Evolutionary conservation across 208 protist species (phyloP).

Genomic region (Histomonas meleagridis): DNA sequence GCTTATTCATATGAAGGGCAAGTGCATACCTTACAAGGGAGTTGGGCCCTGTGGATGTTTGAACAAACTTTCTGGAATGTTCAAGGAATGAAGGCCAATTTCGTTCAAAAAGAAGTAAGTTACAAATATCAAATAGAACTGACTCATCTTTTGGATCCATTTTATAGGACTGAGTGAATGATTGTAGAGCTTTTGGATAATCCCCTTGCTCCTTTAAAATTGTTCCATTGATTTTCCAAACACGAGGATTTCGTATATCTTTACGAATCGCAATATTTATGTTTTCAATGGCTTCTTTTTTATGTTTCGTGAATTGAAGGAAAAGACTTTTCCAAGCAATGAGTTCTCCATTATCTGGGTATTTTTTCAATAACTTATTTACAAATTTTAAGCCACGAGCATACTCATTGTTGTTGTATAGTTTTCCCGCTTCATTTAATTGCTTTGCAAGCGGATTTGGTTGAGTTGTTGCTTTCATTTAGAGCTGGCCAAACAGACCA

Average conservation of each 20-base stretch:
- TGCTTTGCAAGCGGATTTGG: too few relatives aligned
- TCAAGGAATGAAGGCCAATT: not conserved
- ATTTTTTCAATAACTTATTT: not conserved
- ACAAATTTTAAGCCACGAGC: not conserved
- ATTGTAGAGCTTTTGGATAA: slow-evolving; percentile 5
- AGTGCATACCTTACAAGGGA: not conserved
- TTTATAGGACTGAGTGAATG: not conserved
- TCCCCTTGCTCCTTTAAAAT: not conserved
- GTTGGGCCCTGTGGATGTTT: too few relatives aligned
- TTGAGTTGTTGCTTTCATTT: too few relatives aligned
- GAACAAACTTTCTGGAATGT: not conserved
- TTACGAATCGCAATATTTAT: not conserved
- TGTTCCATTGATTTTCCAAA: slow-evolving; percentile 13
- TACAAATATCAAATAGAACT: not conserved
- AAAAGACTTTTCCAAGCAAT: not conserved
- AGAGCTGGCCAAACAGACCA: too few relatives aligned
- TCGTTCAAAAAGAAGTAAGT: not conserved
- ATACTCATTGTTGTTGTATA: too few relatives aligned
- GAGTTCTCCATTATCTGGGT: not conserved
- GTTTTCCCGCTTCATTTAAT: too few relatives aligned
- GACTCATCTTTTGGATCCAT: not conserved
- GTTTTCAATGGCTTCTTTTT: not conserved
- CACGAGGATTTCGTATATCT: not conserved
- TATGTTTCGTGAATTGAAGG: not conserved
- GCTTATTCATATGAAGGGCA: not conserved